phyloP scores from a whole-genome alignment of 306 rosid species.

The Cicer yamashitae region DNA sequence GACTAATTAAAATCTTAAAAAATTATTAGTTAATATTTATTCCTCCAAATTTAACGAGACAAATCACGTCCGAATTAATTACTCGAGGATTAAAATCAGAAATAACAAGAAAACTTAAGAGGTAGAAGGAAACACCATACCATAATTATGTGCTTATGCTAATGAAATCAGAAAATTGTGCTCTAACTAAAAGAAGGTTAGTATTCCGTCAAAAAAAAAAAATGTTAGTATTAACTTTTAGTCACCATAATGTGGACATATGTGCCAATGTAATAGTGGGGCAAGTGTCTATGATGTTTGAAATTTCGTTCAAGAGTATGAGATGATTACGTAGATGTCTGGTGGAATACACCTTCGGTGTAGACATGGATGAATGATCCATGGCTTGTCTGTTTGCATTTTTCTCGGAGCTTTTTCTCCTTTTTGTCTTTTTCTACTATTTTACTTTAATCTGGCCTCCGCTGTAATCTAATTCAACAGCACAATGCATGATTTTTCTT shows the following conservation, averaged over 20 bases:
- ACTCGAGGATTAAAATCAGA: too few relatives aligned
- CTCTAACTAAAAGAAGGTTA: not conserved
- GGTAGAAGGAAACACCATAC: too few relatives aligned
- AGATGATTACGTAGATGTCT: slow-evolving; percentile 42
- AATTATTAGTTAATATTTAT: too few relatives aligned
- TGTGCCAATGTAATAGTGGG: not conserved
- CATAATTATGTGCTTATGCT: too few relatives aligned
- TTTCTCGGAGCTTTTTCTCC: slow-evolving; percentile 34
- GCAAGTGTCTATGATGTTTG: slow-evolving; percentile 9
- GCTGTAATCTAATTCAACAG: slow-evolving; percentile 35
- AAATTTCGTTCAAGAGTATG: not conserved
- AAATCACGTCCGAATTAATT: too few relatives aligned
- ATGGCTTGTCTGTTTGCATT: slow-evolving; percentile 40
- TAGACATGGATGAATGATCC: slow-evolving; percentile 48
- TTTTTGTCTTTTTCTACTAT: slow-evolving; percentile 3
- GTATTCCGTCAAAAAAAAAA: not conserved
- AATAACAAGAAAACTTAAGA: too few relatives aligned
- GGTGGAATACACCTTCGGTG: slow-evolving; percentile 40
- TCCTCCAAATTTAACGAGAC: too few relatives aligned
- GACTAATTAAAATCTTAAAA: too few relatives aligned
- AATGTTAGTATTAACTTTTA: too few relatives aligned
- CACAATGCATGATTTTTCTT: slow-evolving; percentile 20
- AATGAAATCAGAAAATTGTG: slow-evolving; percentile 16
- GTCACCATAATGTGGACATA: slow-evolving; percentile 4
- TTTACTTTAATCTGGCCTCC: slow-evolving; percentile 27